Percentiles rank a stretch among this genome's conserved stretches.
Evolutionary conservation across 139 green algal species (phyloP).

Genomic region (Auxenochlorella protothecoides): DNA sequence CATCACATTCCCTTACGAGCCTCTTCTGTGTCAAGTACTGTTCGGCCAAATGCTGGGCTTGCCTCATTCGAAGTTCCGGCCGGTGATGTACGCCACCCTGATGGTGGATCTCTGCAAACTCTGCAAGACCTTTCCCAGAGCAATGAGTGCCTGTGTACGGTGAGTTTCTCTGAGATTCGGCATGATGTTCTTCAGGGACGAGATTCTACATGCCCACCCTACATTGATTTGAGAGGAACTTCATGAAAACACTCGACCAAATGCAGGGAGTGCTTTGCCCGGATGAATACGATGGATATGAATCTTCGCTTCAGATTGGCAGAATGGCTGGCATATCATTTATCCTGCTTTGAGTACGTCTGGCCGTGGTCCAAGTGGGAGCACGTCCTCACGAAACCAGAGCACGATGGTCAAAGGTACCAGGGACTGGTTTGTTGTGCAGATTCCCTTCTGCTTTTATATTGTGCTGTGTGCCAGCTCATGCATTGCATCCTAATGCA

Average conservation of each 20-base stretch:
- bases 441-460: background rate
- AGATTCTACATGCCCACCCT: background rate
- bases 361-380: conserved; percentile 85
- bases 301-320: conserved; percentile 54
- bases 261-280: conserved; percentile 40
- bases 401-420: conserved; percentile 26
- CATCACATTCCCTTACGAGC: conserved; percentile 44
- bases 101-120: conserved; percentile 79
- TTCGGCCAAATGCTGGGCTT: conserved; percentile 78
- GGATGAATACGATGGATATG: conserved; percentile 55
- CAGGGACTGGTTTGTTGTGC: too few relatives aligned
- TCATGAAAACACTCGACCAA: too few relatives aligned
- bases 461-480: background rate
- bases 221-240: background rate
- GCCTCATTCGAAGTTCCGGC: conserved; percentile 48
- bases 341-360: conserved; percentile 75
- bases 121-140: conserved; percentile 33
- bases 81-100: conserved; percentile 70
- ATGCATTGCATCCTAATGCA: background rate
- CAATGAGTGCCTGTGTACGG: conserved; percentile 56
- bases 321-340: conserved; percentile 82
- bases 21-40: conserved; percentile 67
- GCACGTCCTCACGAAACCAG: conserved; percentile 47
- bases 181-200: background rate
- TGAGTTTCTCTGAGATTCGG: background rate